Base-by-base conservation (phyloP, 2,329 filamentous ascomycete species). In the Arthrobotrys entomopaga region DNA sequence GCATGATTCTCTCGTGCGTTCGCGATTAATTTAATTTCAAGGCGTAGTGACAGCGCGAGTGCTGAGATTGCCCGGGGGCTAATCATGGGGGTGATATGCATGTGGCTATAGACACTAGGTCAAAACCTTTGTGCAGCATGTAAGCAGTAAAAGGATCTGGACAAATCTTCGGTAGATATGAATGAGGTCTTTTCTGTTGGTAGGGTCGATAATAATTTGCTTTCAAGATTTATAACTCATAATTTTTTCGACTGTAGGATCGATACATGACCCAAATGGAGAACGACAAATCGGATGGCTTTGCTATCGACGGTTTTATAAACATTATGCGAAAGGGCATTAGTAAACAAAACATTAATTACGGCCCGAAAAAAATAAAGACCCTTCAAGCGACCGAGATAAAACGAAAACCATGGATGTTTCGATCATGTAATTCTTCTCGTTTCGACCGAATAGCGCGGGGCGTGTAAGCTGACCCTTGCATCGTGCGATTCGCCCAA, bases 381-480 rank as follows among this genome's bases (percentile, higher is more conserved):
- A 7, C 20, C 46, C 59, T 69, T 69, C 65, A 60, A 53, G 56
- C 57, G 40, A 34, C n/a, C n/a, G 22, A 19, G 19, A 49, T 34
- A 48, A 19, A 56, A 50, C 2, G 8, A 52, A 56, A 48, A 40
- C 65, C 24, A 16, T 61, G 24, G 56, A 61, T 69, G 34, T 42
- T 54, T 67, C 34, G 43, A 53, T 42, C 29, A 43, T 24, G 24
- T 42, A 34, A 26, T 19, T 40, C 20, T 40, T 11, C 29, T 42
- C 34, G 46, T 8, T 34, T 19, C 16, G 43, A 24, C 10, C 29
- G 34, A n/a, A 16, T 16, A 29, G 65, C 63, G 57, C 56, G 65
- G 57, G 50, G 15, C 49, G 59, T 60, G 70, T 74, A 74, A 74
- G 70, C 70, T 74, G 63, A 74, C 70, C 70, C 70, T 74, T 66